Evolutionary conservation across 2,329 filamentous ascomycete species (phyloP).

Genomic region (Penicillium thymicola): DNA sequence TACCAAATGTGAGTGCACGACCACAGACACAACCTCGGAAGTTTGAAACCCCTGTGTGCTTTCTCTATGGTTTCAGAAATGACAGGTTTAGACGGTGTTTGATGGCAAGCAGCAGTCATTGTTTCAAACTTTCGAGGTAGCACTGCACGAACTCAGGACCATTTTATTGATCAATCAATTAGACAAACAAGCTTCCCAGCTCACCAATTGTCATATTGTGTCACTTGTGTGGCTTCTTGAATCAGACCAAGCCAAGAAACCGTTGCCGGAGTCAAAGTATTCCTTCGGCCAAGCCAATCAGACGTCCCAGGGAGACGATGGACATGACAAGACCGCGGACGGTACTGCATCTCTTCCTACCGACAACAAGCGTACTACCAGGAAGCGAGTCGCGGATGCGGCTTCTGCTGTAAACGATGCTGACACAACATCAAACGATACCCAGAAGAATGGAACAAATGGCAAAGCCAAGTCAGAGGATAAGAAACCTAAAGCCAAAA

Average conservation of each 20-base stretch:
- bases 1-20: conserved; percentile 32
- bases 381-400: not conserved
- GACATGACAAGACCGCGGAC: conserved; percentile 23
- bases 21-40: not conserved
- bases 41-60: not conserved
- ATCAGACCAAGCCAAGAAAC: conserved; percentile 46
- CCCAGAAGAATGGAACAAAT: conserved; percentile 20
- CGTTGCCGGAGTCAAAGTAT: conserved; percentile 41
- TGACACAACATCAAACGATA: too few species aligned
- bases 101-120: not conserved
- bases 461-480: conserved; percentile 6
- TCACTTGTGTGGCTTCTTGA: conserved; percentile 60
- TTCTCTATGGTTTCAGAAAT: too few species aligned
- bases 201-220: conserved; percentile 55
- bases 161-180: conserved; percentile 49
- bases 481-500: conserved; percentile 17
- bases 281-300: conserved; percentile 23
- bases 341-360: not conserved
- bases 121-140: not conserved
- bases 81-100: not conserved
- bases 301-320: conserved; percentile 8
- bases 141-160: not conserved
- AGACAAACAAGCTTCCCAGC: conserved; percentile 46
- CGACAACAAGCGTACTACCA: not conserved
- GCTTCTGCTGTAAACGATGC: not conserved